These are phyloP conservation scores for Pichia norvegensis DNA, from an alignment of 1,139 yeast species.

Conservation along the genomic window DNA sequence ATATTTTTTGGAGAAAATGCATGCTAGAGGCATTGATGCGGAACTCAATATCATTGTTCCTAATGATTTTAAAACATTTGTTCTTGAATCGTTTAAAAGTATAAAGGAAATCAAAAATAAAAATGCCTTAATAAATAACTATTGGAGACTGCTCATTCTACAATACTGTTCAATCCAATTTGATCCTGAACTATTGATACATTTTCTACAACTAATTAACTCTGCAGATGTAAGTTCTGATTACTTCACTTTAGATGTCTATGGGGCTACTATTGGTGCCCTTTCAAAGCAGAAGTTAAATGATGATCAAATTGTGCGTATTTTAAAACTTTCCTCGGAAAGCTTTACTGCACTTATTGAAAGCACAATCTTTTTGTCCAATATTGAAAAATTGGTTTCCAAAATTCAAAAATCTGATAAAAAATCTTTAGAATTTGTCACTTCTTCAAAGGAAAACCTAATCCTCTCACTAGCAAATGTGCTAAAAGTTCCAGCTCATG, in stretches of 20 bases:
- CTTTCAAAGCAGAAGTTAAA: conserved; percentile 19
- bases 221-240: conserved; percentile 4
- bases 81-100: conserved; percentile 16
- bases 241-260: conserved; percentile 22
- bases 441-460: conserved; percentile 6
- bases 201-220: conserved; percentile 12
- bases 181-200: conserved; percentile 15
- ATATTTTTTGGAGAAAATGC: conserved; percentile 36
- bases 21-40: conserved; percentile 22
- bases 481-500: conserved; percentile 21
- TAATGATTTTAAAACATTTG: conserved; percentile 23
- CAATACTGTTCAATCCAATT: conserved; percentile 21
- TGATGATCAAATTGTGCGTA: conserved; percentile 11
- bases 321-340: conserved; percentile 10
- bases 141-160: conserved; percentile 35
- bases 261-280: conserved; percentile 23
- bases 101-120: conserved; percentile 14
- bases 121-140: conserved; percentile 29
- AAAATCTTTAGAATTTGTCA: conserved; percentile 11
- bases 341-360: conserved; percentile 11
- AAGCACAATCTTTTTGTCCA: conserved; percentile 18
- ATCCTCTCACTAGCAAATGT: conserved; percentile 16
- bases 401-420: neutral
- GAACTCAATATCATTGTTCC: conserved; percentile 23
- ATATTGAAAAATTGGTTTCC: conserved; percentile 14